phyloP scores from a whole-genome alignment of 1,139 yeast genomes.

The Kluyveromyces sp. region DNA sequence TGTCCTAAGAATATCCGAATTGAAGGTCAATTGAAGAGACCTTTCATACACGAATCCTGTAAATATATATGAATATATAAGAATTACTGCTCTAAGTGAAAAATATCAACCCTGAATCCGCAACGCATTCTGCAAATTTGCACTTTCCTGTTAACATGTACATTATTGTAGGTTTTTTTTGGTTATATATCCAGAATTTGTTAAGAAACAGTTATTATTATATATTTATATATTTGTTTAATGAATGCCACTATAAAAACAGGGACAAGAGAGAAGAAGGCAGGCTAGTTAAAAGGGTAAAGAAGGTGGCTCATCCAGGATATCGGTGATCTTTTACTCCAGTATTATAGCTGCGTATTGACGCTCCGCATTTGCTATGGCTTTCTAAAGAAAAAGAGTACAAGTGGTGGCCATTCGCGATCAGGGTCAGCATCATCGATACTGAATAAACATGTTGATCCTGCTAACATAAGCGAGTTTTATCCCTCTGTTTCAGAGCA shows the following conservation, averaged over 20 bases:
- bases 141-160: too few relatives aligned
- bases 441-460: conserved; percentile 6
- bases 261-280: not conserved
- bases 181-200: too few relatives aligned
- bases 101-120: too few relatives aligned
- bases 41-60: conserved; percentile 20
- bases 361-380: conserved; percentile 11
- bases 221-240: too few relatives aligned
- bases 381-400: conserved; percentile 22
- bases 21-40: conserved; percentile 33
- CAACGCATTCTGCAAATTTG: too few relatives aligned
- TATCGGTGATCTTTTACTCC: not conserved
- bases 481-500: conserved; percentile 4
- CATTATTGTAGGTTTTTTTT: too few relatives aligned
- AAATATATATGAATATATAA: not conserved
- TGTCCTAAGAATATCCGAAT: conserved; percentile 68
- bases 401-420: conserved; percentile 18
- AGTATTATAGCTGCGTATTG: not conserved
- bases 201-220: too few relatives aligned
- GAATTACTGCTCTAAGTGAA: not conserved
- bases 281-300: not conserved
- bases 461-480: conserved; percentile 6
- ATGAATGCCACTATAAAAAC: too few relatives aligned
- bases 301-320: not conserved
- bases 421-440: conserved; percentile 17